phyloP scores from a whole-genome alignment of 2,329 filamentous ascomycete genomes.

The Colletotrichum paranaense region DNA sequence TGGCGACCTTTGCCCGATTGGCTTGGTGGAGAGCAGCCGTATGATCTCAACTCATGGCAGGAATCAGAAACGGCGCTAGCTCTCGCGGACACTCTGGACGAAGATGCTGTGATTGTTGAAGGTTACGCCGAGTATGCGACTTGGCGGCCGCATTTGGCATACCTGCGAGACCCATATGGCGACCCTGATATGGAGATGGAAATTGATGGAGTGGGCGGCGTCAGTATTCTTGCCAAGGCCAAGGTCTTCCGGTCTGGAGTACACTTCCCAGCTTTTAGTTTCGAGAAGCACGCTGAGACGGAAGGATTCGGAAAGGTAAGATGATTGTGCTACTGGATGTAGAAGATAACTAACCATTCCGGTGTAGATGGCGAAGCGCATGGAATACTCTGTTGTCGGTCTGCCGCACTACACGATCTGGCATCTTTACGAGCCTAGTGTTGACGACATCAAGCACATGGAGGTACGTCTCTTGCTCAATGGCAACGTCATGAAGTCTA shows the following conservation, averaged over 20 bases:
- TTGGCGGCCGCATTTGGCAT: conserved; percentile 96
- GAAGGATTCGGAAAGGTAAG: conserved; percentile 97
- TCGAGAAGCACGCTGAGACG: conserved; percentile 98
- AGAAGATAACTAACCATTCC: conserved; percentile 12
- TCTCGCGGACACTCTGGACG: conserved; percentile 92
- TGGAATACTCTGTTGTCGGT: conserved; percentile 95
- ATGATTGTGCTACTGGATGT: not conserved
- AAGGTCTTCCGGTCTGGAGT: conserved; percentile 94
- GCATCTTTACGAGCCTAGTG: conserved; percentile 99
- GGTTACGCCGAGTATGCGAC: conserved; percentile 99
- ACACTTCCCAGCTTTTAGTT: conserved; percentile 98
- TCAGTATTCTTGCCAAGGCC: conserved; percentile 96
- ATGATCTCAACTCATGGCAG: conserved; percentile 99
- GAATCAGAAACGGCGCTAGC: conserved; percentile 97
- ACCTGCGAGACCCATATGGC: conserved; percentile 94
- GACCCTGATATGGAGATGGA: conserved; percentile 99
- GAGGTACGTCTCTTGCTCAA: conserved; percentile 63
- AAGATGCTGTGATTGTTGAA: conserved; percentile 98
- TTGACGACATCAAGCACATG: conserved; percentile 98
- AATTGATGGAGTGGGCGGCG: conserved; percentile 96
- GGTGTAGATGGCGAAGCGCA: conserved; percentile 90
- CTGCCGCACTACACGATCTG: conserved; percentile 98
- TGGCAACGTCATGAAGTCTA: not conserved
- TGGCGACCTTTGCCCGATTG: conserved; percentile 99
- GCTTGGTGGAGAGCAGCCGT: conserved; percentile 98